These are phyloP conservation scores for Penicillium dipodomyicola DNA, from an alignment of 495 filamentous ascomycete genomes.

Conservation along the genomic window DNA sequence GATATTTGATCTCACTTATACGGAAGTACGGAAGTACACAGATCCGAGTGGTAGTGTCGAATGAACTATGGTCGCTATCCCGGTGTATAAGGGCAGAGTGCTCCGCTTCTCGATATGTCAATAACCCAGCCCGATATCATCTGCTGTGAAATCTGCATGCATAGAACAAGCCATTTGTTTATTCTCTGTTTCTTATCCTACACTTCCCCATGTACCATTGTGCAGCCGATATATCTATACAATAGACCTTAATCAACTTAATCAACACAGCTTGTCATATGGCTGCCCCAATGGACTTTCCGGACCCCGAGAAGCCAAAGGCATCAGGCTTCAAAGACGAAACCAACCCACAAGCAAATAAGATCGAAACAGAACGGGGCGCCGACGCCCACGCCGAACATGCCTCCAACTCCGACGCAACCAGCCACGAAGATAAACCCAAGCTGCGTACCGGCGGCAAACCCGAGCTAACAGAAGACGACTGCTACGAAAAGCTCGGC, in stretches of 20 bases:
- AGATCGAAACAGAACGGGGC: conserved; percentile 11
- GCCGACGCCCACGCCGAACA: conserved; percentile 21
- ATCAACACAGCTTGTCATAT: not conserved
- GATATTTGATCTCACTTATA: not conserved
- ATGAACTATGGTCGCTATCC: not conserved
- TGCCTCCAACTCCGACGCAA: conserved; percentile 17
- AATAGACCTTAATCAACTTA: not conserved
- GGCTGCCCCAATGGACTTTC: not conserved
- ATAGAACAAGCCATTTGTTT: not conserved
- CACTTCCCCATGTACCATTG: not conserved
- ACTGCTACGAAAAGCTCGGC: conserved; percentile 61
- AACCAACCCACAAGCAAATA: not conserved
- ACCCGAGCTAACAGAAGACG: conserved; percentile 60
- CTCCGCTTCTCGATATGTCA: not conserved
- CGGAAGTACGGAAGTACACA: not conserved
- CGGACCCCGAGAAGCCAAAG: not conserved
- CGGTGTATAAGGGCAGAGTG: not conserved
- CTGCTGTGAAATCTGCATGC: not conserved
- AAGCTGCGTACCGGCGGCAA: conserved; percentile 37
- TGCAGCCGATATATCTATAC: not conserved
- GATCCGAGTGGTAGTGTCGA: not conserved
- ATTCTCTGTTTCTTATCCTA: not conserved
- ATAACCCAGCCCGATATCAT: not conserved
- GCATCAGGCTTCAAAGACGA: not conserved
- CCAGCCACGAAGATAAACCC: conserved; percentile 14